These are phyloP conservation scores for Termitomyces sp. DNA, from an alignment of 768 basidiomycete species.

Conservation along the genomic window DNA sequence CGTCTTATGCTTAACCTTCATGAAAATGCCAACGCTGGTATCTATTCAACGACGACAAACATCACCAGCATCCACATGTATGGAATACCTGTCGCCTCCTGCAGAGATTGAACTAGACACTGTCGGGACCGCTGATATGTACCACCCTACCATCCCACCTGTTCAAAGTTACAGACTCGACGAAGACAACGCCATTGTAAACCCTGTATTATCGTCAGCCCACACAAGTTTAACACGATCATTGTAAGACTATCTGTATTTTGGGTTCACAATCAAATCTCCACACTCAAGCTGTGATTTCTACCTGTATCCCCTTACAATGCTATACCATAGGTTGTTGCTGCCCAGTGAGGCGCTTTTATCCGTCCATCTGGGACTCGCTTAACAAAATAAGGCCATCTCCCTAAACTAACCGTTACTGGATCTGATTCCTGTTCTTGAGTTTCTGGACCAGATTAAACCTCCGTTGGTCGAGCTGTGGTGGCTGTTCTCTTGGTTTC, in stretches of 20 bases:
- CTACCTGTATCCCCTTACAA: background rate
- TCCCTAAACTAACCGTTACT: too few species aligned
- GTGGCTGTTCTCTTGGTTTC: too few species aligned
- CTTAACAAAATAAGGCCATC: too few species aligned
- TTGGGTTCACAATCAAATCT: background rate
- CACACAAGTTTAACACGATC: background rate
- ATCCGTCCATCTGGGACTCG: too few species aligned
- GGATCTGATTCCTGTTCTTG: too few species aligned
- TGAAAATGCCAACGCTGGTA: slow-evolving; percentile 31
- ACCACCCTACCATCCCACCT: background rate
- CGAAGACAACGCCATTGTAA: background rate
- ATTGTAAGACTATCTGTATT: background rate
- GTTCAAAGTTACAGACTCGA: background rate
- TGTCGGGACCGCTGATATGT: slow-evolving; percentile 14
- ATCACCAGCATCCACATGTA: slow-evolving; percentile 16
- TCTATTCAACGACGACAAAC: slow-evolving; percentile 18
- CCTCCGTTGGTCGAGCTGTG: too few species aligned
- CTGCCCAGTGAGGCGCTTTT: too few species aligned
- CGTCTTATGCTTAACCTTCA: slow-evolving; percentile 56
- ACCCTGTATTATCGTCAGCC: background rate
- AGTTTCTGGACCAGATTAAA: too few species aligned
- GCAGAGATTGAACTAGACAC: slow-evolving; percentile 24
- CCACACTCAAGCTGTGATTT: background rate
- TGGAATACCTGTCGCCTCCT: slow-evolving; percentile 13
- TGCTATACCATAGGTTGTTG: background rate